Percentiles rank a stretch among this genome's conserved stretches.
Evolutionary conservation across 179 eudicot species (phyloP).

Genomic region (Spergularia azorica): DNA sequence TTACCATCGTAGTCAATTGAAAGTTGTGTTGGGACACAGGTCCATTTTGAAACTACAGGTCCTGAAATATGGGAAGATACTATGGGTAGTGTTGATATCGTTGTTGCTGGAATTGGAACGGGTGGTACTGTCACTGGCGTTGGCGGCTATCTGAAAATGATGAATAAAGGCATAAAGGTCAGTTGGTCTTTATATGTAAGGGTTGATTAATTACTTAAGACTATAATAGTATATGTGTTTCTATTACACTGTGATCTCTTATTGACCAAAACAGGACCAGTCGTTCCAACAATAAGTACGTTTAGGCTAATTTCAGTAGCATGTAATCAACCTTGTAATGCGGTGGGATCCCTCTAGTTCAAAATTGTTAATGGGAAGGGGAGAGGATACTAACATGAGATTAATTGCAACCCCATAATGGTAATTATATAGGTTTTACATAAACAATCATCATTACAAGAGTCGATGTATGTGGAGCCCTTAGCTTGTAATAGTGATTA

Average conservation of each 20-base stretch:
- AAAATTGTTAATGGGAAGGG: too few relatives aligned
- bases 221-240: neutral
- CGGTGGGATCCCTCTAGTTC: too few relatives aligned
- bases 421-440: too few relatives aligned
- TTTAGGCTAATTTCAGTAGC: neutral
- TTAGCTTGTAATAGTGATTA: too few relatives aligned
- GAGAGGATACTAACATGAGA: too few relatives aligned
- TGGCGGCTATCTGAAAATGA: conserved; percentile 63
- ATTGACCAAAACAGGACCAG: neutral
- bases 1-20: neutral
- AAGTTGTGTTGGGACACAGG: conserved; percentile 32
- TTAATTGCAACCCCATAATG: too few relatives aligned
- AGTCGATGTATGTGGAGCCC: too few relatives aligned
- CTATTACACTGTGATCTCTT: neutral
- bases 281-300: neutral
- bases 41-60: conserved; percentile 76
- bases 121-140: conserved; percentile 74
- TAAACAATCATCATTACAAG: too few relatives aligned
- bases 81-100: conserved; percentile 54
- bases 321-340: too few relatives aligned
- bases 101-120: conserved; percentile 74
- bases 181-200: neutral
- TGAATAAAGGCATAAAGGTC: conserved; percentile 63
- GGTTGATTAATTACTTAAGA: neutral
- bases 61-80: conserved; percentile 90